These are phyloP conservation scores for Blastobotrys persicus DNA, from an alignment of 1,139 yeast species.

Conservation along the genomic window DNA sequence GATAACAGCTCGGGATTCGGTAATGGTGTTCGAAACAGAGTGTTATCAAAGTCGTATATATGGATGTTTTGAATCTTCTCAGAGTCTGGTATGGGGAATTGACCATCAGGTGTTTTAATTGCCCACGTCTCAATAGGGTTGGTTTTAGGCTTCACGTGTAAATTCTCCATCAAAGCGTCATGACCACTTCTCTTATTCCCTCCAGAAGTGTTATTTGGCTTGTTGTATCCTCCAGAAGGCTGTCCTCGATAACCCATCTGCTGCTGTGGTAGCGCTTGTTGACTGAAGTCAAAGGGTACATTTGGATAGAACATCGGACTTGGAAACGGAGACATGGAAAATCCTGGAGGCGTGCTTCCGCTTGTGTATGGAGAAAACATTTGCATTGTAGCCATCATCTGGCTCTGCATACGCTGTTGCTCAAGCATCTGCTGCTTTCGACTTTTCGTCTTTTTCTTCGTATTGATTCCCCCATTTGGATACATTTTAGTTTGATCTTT, in stretches of 20 bases:
- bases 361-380: slow-evolving; percentile 1
- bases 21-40: slow-evolving; percentile 45
- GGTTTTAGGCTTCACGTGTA: slow-evolving; percentile 2
- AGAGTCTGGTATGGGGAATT: background rate
- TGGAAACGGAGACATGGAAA: background rate
- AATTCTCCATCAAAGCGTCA: background rate
- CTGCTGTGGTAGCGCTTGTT: background rate
- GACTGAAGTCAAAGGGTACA: slow-evolving; percentile 1
- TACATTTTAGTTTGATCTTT: background rate
- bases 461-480: background rate
- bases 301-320: background rate
- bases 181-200: background rate
- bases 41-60: slow-evolving; percentile 50
- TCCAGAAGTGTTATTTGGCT: background rate
- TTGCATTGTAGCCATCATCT: slow-evolving; percentile 12
- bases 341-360: background rate
- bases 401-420: slow-evolving; percentile 10
- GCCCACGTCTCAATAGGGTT: slow-evolving; percentile 13
- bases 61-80: slow-evolving; percentile 32
- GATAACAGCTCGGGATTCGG: slow-evolving; percentile 44
- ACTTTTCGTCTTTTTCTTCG: slow-evolving; percentile 2
- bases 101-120: background rate
- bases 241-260: background rate
- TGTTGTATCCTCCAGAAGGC: background rate
- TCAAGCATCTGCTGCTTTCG: slow-evolving; percentile 5